Base-by-base conservation (phyloP, 148 eudicot species). In the Drosera capensis region DNA sequence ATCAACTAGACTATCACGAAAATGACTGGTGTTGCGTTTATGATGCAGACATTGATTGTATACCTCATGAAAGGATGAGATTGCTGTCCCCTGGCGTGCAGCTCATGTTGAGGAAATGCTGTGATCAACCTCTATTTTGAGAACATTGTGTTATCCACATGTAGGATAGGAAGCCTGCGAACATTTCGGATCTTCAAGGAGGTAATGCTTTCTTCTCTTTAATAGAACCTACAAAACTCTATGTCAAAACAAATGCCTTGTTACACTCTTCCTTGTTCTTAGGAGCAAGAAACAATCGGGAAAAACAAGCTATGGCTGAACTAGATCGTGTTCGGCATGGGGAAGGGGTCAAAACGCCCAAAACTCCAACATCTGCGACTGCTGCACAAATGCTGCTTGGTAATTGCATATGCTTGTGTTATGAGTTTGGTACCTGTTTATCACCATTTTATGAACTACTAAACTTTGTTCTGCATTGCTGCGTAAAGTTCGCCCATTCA, bases 361-460 rank as follows among this genome's bases (percentile, higher is more conserved):
- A 14, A 51, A 54, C 59, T 50, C 65, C 63, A 2, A 41, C 78
- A 30, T 52, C 58, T 21, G 74, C 63, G 1, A 41, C 78, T 36
- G 55, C 58, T 21, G 74, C 77, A 58, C 88, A 79, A 50, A 68
- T 64, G 49, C 62, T 76, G 17, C 75, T 56, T 41, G 71, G 96
- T 82, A 65, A 43, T 37, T 14, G 12, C 25, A 25, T 14, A 7
- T 17, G 9, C 4, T 34, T 11, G 2, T 0, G 0, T n/a, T 34
- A 34, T 15, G 14, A 34, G 38, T 13, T 11, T 34, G 1, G 14
- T 2, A 7, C 11, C 14, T 13, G 14, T 5, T 29, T 5, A 29
- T 29, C 35, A 29, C 14, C 11, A 15, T 34, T 13, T 11, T 11
- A 34, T 34, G 11, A 34, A 15, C 11, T 34, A 34, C 1, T 34